Evolutionary conservation across 1,284 basidiomycete species (phyloP).

Genomic region (Puccinia horiana): DNA sequence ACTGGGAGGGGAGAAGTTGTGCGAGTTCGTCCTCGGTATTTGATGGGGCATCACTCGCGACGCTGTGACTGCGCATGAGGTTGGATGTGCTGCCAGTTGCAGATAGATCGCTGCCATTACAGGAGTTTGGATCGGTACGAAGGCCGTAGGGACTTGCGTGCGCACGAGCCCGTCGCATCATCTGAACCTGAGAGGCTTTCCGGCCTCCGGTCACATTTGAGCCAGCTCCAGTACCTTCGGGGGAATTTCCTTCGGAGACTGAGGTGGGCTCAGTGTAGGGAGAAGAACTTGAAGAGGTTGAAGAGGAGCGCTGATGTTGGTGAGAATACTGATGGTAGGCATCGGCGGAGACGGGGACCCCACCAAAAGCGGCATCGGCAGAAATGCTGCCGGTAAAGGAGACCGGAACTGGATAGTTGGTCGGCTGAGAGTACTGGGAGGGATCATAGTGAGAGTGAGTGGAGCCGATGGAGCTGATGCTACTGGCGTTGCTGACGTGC

Average conservation of each 20-base stretch:
- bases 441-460: slow-evolving; percentile 21
- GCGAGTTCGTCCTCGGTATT: slow-evolving; percentile 42
- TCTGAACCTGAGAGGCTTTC: slow-evolving; percentile 38
- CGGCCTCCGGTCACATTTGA: slow-evolving; percentile 32
- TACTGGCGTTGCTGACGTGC: slow-evolving; percentile 48
- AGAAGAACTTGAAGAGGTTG: slow-evolving; percentile 38
- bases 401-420: slow-evolving; percentile 27
- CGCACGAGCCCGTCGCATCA: slow-evolving; percentile 43
- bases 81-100: not conserved
- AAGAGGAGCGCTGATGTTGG: slow-evolving; percentile 43
- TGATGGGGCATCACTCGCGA: slow-evolving; percentile 32
- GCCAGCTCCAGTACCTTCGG: slow-evolving; percentile 22
- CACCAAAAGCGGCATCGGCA: slow-evolving; percentile 43
- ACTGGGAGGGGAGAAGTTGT: slow-evolving; percentile 34
- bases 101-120: slow-evolving; percentile 14
- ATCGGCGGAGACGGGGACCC: slow-evolving; percentile 47
- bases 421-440: not conserved
- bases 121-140: slow-evolving; percentile 21
- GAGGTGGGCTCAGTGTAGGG: slow-evolving; percentile 29
- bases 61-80: slow-evolving; percentile 36
- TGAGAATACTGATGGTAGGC: slow-evolving; percentile 45
- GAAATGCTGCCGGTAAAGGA: slow-evolving; percentile 38
- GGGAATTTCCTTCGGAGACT: slow-evolving; percentile 33
- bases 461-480: slow-evolving; percentile 30
- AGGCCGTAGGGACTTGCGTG: slow-evolving; percentile 40